Evolutionary conservation across 352 stramenopile genomes (phyloP), one percentile per base, ranked within the genome.

Genomic region (Phytophthora brassicae): DNA sequence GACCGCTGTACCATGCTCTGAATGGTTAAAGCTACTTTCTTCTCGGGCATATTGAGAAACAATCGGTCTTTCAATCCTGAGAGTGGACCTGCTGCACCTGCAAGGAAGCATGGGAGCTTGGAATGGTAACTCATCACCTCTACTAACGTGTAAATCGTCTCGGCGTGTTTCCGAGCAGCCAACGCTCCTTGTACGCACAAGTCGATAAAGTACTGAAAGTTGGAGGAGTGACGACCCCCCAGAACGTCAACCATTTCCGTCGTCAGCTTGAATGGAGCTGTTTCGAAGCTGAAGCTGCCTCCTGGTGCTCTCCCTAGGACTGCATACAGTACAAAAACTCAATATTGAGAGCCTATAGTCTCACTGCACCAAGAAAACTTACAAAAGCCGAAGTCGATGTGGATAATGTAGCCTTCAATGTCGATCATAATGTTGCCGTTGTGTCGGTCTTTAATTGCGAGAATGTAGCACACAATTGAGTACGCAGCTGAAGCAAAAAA

Each of bases 351-450:
- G 8, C 12, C 9, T 31, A 8, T 31, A 31, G 26, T 31, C 26
- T 14, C 36, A 2, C 1, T 19, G 1, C 16, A 44, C n/a, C 16
- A 23, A 44, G 19, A 54, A 28, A 8, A 85, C 77, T 45, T 80
- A 92, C 84, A 90, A 74, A 99, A 99, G 26, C 97, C 97, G 86
- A 99, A 99, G 75, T 99, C 97, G 70, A 99, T 99, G 78, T 99
- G 96, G 31, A 99, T 89, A 22, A 99, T 77, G 64, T 98, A 95
- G 5, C 97, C 97, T 59, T 96, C 82, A 13, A 91, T 94, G 66
- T 99, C 97, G 47, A 99, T 93, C 86, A 99, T 96, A 56, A 99
- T 98, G 71, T 99, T 99, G 38, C 97, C 97, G 69, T 99, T 99
- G 84, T 99, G 97, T 6, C 97, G 87, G 73, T 99, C 97, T 66